phyloP scores from a whole-genome alignment of 441 rosid species.

The Rhodomyrtus psidioides region DNA sequence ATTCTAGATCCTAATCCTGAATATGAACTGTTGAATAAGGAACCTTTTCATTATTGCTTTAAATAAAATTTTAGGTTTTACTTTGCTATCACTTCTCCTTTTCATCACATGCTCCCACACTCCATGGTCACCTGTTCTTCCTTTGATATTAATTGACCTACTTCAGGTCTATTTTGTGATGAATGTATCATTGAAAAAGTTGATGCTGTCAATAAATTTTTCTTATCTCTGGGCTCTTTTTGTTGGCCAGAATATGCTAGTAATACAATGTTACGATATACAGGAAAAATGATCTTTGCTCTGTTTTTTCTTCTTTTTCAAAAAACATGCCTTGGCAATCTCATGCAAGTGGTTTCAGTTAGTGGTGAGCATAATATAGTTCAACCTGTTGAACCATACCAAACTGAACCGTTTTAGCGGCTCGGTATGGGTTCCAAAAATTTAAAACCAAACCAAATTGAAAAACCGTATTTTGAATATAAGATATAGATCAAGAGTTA shows the following conservation, averaged over 20 bases:
- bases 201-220: background rate
- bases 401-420: background rate
- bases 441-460: background rate
- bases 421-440: background rate
- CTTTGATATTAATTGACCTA: background rate
- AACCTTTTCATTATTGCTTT: background rate
- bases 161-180: background rate
- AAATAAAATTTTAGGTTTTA: background rate
- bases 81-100: background rate
- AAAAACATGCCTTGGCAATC: background rate
- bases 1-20: background rate
- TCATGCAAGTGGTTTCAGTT: background rate
- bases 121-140: background rate
- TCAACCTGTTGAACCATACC: background rate
- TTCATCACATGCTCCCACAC: background rate
- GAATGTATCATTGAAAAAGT: background rate
- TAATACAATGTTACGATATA: background rate
- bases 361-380: background rate
- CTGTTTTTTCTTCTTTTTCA: background rate
- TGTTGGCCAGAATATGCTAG: background rate
- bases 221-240: background rate
- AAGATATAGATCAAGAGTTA: background rate
- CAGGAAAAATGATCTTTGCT: background rate
- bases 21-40: background rate
- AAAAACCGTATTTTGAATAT: background rate